These are phyloP conservation scores for Mimosa bimucronata DNA, from an alignment of 306 rosid genomes.

Conservation along the genomic window DNA sequence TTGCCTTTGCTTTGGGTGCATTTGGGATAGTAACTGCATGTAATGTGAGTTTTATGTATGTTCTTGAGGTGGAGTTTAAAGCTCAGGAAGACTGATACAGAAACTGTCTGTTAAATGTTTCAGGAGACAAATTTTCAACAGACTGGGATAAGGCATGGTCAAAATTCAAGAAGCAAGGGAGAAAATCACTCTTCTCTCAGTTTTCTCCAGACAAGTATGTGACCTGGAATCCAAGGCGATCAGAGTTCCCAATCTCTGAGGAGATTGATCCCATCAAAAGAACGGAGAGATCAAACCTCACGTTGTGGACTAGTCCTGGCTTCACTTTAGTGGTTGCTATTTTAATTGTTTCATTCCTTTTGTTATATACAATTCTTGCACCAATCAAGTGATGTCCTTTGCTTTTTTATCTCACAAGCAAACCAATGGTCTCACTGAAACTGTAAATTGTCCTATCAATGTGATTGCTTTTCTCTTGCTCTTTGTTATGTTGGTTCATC, in stretches of 20 bases:
- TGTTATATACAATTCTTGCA: constrained; percentile 83
- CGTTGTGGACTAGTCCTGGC: constrained; percentile 85
- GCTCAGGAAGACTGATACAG: background rate
- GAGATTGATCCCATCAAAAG: constrained; percentile 92
- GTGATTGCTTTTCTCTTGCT: constrained; percentile 29
- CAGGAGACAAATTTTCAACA: constrained; percentile 77
- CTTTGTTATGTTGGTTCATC: constrained; percentile 29
- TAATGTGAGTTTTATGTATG: background rate
- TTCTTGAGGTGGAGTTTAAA: background rate
- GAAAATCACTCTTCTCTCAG: constrained; percentile 53
- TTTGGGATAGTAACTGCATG: background rate
- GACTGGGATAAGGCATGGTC: constrained; percentile 98
- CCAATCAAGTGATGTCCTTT: constrained; percentile 56
- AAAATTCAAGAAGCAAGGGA: constrained; percentile 76
- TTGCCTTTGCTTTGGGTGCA: background rate
- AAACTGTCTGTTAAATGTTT: constrained; percentile 17
- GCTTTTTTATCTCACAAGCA: background rate
- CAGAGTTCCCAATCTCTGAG: constrained; percentile 74
- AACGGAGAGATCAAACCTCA: constrained; percentile 86
- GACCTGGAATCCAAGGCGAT: constrained; percentile 82
- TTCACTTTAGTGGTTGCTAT: constrained; percentile 80
- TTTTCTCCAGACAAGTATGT: constrained; percentile 87
- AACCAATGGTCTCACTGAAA: constrained; percentile 31
- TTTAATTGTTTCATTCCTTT: constrained; percentile 69
- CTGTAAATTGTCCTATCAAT: constrained; percentile 39